Evolutionary conservation across 176 grass and related monocot genomes (phyloP), one percentile per base, ranked within the genome.

Genomic region (Aegilops speltoides): DNA sequence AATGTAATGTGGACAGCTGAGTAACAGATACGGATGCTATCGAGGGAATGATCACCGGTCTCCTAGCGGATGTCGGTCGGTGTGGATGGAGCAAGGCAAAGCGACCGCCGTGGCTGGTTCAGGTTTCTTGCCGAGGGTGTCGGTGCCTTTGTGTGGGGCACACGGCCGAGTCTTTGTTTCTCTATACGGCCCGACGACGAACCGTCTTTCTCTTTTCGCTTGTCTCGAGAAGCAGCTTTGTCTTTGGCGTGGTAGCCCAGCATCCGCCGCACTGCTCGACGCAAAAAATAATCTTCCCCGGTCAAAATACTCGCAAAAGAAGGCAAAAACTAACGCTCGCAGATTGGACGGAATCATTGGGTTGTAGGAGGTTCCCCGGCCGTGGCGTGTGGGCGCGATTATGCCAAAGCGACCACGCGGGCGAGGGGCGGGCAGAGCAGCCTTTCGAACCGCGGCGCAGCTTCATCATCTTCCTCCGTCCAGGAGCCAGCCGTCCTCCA

Each of bases 361-460:
- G 26, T 36, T 75, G 40, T 8, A 71, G 31, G 11, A 15, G 79
- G 22, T 34, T 34, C 3, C 41, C 57, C 64, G 52, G 41, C 74
- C 66, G 22, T 67, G 89, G 10, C 85, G 80, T 87, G 89, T 80
- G 69, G 63, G 72, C 7, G 80, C 46, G 34, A 87, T 87, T 70
- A 88, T 88, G 28, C 82, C 77, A 88, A 91, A 91, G 89, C 64
- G 45, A 66, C 48, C 80, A 67, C 60, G 68, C 85, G n/a, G 77
- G 12, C 41, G 19, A 70, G 17, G 37, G 8, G 31, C 43, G 33
- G 22, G 63, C 87, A 85, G 25, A 36, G 63, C 87, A 88, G 60
- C 63, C 79, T 90, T 93, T 70, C 12, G 85, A 79, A 57, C 12
- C 33, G 33, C 24, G 7, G 25, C 6, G 40, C 63, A 10, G 43